phyloP scores from a whole-genome alignment of 495 filamentous ascomycete species.

The Beverwykella pulmonaria region DNA sequence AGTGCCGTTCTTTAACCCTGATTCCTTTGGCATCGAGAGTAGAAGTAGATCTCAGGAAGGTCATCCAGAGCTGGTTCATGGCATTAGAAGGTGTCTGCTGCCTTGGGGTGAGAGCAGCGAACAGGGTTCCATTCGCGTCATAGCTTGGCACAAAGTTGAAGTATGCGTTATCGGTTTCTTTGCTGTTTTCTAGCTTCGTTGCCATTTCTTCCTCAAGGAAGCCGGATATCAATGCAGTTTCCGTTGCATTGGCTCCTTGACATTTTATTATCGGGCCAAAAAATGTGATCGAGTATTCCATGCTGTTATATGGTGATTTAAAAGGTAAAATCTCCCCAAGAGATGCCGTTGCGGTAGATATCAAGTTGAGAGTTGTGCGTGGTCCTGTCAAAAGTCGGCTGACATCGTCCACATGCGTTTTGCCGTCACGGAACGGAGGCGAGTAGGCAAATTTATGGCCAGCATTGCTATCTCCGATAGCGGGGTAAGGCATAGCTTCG shows the following conservation, averaged over 20 bases:
- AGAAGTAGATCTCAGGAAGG: conserved; percentile 5
- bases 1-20: conserved; percentile 2
- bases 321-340: conserved; percentile 21
- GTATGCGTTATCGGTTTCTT: conserved; percentile 11
- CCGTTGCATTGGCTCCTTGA: conserved; percentile 4
- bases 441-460: conserved; percentile 17
- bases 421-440: conserved; percentile 5
- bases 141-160: conserved; percentile 13
- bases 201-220: conserved; percentile 22
- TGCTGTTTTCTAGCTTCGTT: background rate
- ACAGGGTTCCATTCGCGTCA: background rate
- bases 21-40: background rate
- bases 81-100: conserved; percentile 13
- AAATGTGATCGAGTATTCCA: conserved; percentile 1
- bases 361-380: conserved; percentile 14
- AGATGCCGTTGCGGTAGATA: conserved; percentile 19
- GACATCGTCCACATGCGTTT: conserved; percentile 3
- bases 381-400: conserved; percentile 11
- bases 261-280: conserved; percentile 22
- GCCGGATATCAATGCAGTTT: background rate
- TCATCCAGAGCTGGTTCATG: conserved; percentile 26
- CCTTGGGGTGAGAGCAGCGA: background rate
- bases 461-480: background rate
- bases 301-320: background rate
- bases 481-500: conserved; percentile 10